phyloP scores from a whole-genome alignment of 331 rosid genomes.

The Rosa hybrid region DNA sequence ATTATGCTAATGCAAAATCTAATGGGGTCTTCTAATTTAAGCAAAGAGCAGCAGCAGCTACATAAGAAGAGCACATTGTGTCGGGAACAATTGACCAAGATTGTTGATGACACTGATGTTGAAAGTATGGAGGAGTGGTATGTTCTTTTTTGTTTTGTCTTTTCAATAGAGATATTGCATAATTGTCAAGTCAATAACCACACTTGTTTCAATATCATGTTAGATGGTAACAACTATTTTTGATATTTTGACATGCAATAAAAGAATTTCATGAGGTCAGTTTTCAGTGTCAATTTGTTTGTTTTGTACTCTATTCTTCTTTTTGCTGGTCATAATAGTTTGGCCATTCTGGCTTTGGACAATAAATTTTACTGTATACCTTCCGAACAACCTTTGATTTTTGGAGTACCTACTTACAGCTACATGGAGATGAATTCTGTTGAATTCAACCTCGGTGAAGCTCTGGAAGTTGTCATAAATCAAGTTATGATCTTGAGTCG shows the following conservation, averaged over 20 bases:
- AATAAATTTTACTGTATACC: background rate
- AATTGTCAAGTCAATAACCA: background rate
- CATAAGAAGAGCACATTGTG: constrained; percentile 36
- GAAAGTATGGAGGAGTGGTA: constrained; percentile 46
- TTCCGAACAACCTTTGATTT: constrained; percentile 13
- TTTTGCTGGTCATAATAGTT: background rate
- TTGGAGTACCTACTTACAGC: constrained; percentile 19
- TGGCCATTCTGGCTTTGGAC: background rate
- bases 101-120: constrained; percentile 41
- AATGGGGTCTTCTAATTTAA: constrained; percentile 40
- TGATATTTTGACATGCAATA: background rate
- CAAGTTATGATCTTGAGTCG: constrained; percentile 41
- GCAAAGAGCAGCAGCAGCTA: constrained; percentile 37
- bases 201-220: background rate
- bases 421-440: constrained; percentile 37
- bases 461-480: constrained; percentile 30
- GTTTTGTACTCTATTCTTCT: background rate
- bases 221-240: background rate
- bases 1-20: constrained; percentile 40
- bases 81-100: constrained; percentile 40
- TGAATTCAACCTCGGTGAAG: constrained; percentile 45
- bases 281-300: background rate
- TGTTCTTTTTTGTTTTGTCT: background rate
- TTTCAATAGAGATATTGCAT: background rate
- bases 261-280: background rate